Evolutionary conservation across 352 stramenopile genomes (phyloP), one percentile per base, ranked within the genome.

Genomic region (Phytophthora pinifolia): DNA sequence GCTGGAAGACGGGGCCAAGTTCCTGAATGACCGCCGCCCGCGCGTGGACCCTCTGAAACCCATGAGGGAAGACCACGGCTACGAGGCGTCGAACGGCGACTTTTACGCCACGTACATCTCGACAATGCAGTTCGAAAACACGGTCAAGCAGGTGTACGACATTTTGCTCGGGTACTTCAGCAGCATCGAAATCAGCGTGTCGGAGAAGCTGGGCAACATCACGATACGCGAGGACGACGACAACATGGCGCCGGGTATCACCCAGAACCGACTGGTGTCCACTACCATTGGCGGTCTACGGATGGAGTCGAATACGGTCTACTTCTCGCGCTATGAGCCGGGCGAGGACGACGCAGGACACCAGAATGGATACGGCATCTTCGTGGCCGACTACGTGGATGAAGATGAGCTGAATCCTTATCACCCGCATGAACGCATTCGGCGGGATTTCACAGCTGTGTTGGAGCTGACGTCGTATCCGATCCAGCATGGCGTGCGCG

Each of bases 181-280:
- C 44, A 72, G 66, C 36, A 76, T 78, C 41, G 74, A 85, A 51
- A 77, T 85, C 31, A 72, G 51, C 7, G 64, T 81, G n/a, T 77
- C 70, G 10, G 70, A 85, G 54, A 65, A 75, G 25, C 62, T 81
- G 20, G 72, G 72, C 14, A 69, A 74, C 55, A 67, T 80, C 31
- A 73, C 66, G 20, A 67, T 82, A 36, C 75, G 72, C 34, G 67
- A 83, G 36, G 65, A 76, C 49, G 72, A 83, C 35, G 67, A 78
- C 49, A 65, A 48, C 14, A 59, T 70, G 39, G 49, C 47, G 2
- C 53, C 54, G 4, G 66, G 71, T 1, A 59, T 76, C 20, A 70
- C 62, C 15, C 67, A 76, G 51, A 67, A 74, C 35, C 75, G 75
- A 8, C 35, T 81, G 15, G 60, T 86, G 15, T 59, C 64, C 4